Percentiles rank a stretch among this genome's conserved stretches.
These are phyloP conservation scores for Trichoderma lentiforme DNA, from an alignment of 2,329 filamentous ascomycete genomes.

Conservation along the genomic window DNA sequence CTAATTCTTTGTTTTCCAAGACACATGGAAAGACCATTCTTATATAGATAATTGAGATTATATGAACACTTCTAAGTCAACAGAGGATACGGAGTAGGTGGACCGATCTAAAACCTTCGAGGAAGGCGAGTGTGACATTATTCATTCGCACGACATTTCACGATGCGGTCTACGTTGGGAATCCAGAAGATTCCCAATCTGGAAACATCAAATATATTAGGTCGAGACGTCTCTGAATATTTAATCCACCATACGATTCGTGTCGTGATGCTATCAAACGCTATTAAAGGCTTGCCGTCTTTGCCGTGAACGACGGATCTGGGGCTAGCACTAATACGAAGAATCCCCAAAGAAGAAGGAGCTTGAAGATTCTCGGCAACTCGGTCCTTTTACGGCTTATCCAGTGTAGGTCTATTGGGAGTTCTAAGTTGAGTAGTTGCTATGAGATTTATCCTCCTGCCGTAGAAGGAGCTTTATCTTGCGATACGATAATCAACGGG, in stretches of 20 bases:
- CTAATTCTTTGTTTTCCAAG: not conserved
- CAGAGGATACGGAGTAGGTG: not conserved
- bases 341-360: conserved; percentile 10
- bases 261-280: not conserved
- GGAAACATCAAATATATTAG: not conserved
- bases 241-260: not conserved
- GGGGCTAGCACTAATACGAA: not conserved
- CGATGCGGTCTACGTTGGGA: not conserved
- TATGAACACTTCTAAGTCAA: not conserved
- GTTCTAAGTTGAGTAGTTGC: not conserved
- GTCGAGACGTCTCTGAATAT: not conserved
- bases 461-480: not conserved
- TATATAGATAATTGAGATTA: not conserved
- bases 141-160: not conserved
- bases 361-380: not conserved
- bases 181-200: not conserved
- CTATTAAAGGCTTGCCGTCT: not conserved
- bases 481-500: not conserved
- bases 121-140: not conserved
- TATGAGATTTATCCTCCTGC: not conserved
- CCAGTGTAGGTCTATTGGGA: not conserved
- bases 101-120: not conserved
- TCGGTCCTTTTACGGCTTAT: conserved; percentile 10
- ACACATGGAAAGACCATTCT: too few relatives aligned
- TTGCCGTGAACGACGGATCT: not conserved